These are phyloP conservation scores for Hibiscus mutabilis DNA, from an alignment of 345 rosid species.

Conservation along the genomic window DNA sequence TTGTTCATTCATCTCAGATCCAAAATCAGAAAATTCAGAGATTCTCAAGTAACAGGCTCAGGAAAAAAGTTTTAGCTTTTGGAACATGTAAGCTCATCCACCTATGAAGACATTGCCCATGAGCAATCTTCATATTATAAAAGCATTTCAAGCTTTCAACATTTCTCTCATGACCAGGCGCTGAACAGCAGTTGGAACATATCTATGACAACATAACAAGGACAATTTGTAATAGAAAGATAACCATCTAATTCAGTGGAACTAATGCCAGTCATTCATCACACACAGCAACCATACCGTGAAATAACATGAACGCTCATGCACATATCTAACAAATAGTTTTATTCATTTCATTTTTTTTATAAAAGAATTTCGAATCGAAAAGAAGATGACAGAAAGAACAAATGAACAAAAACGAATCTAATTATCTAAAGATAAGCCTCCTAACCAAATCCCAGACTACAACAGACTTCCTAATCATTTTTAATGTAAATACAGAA, in stretches of 20 bases:
- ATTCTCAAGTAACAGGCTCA: constrained; percentile 24
- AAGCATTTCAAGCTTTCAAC: not conserved
- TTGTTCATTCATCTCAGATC: constrained; percentile 24
- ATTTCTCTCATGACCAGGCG: constrained; percentile 16
- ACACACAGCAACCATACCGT: not conserved
- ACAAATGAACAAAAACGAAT: not conserved
- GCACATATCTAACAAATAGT: not conserved
- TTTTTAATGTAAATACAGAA: not conserved
- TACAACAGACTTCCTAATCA: not conserved
- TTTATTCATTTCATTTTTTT: not conserved
- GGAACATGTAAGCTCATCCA: not conserved
- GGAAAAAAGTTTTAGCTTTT: not conserved
- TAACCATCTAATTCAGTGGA: no score
- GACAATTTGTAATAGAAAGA: not conserved
- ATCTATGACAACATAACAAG: not conserved
- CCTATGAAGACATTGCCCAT: not conserved
- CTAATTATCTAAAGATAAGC: not conserved
- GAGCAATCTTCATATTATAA: not conserved
- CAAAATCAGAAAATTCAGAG: constrained; percentile 20
- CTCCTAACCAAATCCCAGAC: not conserved
- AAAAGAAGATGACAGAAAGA: not conserved
- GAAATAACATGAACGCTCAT: not conserved
- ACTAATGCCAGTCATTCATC: not conserved
- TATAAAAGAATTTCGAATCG: not conserved
- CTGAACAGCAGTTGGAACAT: constrained; percentile 12